Evolutionary conservation across 108 stramenopile genomes (phyloP).

Genomic region (Epithemia pelagica): DNA sequence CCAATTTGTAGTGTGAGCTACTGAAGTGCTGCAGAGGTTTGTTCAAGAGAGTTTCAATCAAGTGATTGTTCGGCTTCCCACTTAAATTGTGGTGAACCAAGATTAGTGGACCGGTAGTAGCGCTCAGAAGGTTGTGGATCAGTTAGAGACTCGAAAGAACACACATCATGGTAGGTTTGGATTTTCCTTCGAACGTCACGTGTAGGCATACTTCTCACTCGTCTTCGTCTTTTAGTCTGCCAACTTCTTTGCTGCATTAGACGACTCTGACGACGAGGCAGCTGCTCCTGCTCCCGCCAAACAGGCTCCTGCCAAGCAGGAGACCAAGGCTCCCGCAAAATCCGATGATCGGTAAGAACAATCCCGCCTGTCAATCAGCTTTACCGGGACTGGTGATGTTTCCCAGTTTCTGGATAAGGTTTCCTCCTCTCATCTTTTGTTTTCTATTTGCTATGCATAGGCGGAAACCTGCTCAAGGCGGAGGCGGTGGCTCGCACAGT

Average conservation of each 20-base stretch:
- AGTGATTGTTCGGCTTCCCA: too few species aligned
- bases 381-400: constrained; percentile 5
- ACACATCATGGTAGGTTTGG: too few species aligned
- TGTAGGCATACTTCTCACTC: too few species aligned
- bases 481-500: constrained; percentile 25
- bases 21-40: too few species aligned
- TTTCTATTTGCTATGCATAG: constrained; percentile 6
- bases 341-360: constrained; percentile 22
- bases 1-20: too few species aligned
- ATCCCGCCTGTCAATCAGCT: not conserved
- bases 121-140: too few species aligned
- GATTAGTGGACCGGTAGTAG: too few species aligned
- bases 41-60: too few species aligned
- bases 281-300: constrained; percentile 31
- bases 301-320: constrained; percentile 33
- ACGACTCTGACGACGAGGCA: constrained; percentile 79
- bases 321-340: constrained; percentile 40
- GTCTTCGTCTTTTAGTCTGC: constrained; percentile 27
- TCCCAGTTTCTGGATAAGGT: not conserved
- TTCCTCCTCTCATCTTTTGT: not conserved
- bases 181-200: too few species aligned
- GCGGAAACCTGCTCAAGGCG: constrained; percentile 9
- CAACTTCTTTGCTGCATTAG: constrained; percentile 85
- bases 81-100: too few species aligned
- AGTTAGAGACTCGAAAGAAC: too few species aligned